Evolutionary conservation across 257 asterid species (phyloP), one percentile per base, ranked within the genome.

Genomic region (Gentiana macrophylla): DNA sequence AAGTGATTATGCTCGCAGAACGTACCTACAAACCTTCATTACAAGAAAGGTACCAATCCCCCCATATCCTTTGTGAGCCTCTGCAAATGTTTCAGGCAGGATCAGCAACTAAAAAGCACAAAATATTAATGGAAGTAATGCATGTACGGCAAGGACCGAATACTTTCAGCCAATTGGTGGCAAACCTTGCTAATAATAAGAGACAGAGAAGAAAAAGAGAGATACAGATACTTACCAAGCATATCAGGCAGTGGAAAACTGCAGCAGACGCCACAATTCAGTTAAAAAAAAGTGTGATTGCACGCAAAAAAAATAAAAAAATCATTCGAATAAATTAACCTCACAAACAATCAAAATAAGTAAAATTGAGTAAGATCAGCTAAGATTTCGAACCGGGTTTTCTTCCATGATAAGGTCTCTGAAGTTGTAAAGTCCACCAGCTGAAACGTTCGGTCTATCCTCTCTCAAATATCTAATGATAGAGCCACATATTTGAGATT

Each of bases 211-310:
- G 35, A 24, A 9, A 55, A 38, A 58, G 63, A 15, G 43, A 64
- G 59, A n/a, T 52, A 46, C n/a, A 61, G 58, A 12, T 32, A 54
- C 37, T 13, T 73, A 86, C 95, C 95, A 58, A 86, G 77, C 87
- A 86, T 77, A 73, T 70, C 75, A 33, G 86, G 74, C 61, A 86
- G 74, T 46, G 90, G 90, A 66, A 81, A 86, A 72, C 64, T 83
- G 86, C 94, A 86, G 84, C 95, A 86, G 64, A 86, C 86, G 57
- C 83, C 90, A 72, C 75, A 81, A 55, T 86, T 86, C 82, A 86
- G 72, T n/a, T 79, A 86, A 66, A 67, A 86, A 77, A 53, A 86
- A 77, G 62, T 80, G 87, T 0, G 95, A 65, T 64, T 65, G 70
- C 59, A 53, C 54, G 10, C 32, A 50, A 37, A 48, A 43, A 34